phyloP scores from a whole-genome alignment of 192 early-diverging fungal species.

The Coemansia sp. region DNA sequence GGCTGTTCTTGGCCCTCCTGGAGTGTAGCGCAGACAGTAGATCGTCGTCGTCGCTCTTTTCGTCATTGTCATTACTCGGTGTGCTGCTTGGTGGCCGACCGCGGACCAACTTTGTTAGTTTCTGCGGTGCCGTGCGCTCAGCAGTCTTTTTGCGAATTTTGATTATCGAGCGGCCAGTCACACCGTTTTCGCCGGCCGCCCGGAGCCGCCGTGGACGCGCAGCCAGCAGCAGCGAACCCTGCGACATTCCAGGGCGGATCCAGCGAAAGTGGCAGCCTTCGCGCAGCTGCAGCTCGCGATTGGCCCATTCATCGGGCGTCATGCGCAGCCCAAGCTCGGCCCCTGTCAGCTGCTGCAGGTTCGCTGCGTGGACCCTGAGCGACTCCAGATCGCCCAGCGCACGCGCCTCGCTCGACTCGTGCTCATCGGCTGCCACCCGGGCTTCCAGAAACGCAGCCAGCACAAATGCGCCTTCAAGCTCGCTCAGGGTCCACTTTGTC shows the following conservation, averaged over 20 bases:
- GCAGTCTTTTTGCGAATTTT: conserved; percentile 31
- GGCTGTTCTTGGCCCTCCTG: conserved; percentile 8
- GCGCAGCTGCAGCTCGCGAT: conserved; percentile 48
- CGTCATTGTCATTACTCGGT: neutral
- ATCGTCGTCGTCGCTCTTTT: neutral
- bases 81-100: conserved; percentile 18
- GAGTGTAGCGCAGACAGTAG: conserved; percentile 24
- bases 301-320: conserved; percentile 48
- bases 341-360: conserved; percentile 27
- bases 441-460: conserved; percentile 54
- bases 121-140: conserved; percentile 3
- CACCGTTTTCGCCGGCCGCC: conserved; percentile 5
- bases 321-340: conserved; percentile 36
- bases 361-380: conserved; percentile 18
- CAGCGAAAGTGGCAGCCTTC: conserved; percentile 52
- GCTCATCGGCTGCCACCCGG: conserved; percentile 14
- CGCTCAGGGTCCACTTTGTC: conserved; percentile 37
- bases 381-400: conserved; percentile 37
- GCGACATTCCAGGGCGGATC: conserved; percentile 47
- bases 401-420: conserved; percentile 23
- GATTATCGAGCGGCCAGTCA: conserved; percentile 23
- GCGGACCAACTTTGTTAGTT: conserved; percentile 21
- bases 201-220: conserved; percentile 36
- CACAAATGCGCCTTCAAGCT: conserved; percentile 59
- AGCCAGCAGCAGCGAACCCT: conserved; percentile 45